Evolutionary conservation across 441 rosid species (phyloP), one percentile per base, ranked within the genome.

Genomic region (Francoa sonchifolia): DNA sequence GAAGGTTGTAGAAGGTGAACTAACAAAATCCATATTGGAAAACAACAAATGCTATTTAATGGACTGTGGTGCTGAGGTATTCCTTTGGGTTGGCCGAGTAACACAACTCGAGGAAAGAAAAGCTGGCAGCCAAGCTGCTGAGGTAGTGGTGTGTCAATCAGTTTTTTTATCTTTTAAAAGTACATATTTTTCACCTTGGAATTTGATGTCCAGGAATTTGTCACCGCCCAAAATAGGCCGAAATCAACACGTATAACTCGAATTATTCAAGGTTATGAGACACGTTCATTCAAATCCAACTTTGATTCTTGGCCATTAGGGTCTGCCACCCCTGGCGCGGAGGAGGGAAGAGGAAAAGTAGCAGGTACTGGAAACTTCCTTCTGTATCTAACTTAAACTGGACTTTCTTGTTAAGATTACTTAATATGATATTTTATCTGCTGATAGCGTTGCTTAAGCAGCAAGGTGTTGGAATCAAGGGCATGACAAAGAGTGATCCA

Each of bases 301-400:
- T 93, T 93, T 65, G 88, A 73, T 54, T 79, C 94, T 54, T 93
- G 99, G 96, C 95, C 99, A 27, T 77, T 76, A 46, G 90, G 96
- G 42, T 74, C 96, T 14, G 58, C 82, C 12, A 26, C 82, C 56
- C 75, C 88, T 40, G 79, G 80, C 48, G 71, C 75, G 15, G 97
- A 84, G 68, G 99, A 93, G 65, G 97, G 97, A 47, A 78, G 97
- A 62, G 99, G 99, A 44, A 93, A 88, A 76, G 96, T 93, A 11
- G 88, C 99, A 25, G 99, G 99, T 93, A 53, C 33, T 42, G 22
- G 33, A 55, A 14, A 21, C 42, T 49, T 47, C 19, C 25, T 40
- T 17, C 44, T 23, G 52, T 47, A 43, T 21, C 11, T 48, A 20
- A 41, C 17, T 42, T 33, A 12, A 54, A 28, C 36, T 55, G 48